Evolutionary conservation across 768 basidiomycete species (phyloP), one percentile per base, ranked within the genome.

Genomic region (Hypholoma fasciculare): DNA sequence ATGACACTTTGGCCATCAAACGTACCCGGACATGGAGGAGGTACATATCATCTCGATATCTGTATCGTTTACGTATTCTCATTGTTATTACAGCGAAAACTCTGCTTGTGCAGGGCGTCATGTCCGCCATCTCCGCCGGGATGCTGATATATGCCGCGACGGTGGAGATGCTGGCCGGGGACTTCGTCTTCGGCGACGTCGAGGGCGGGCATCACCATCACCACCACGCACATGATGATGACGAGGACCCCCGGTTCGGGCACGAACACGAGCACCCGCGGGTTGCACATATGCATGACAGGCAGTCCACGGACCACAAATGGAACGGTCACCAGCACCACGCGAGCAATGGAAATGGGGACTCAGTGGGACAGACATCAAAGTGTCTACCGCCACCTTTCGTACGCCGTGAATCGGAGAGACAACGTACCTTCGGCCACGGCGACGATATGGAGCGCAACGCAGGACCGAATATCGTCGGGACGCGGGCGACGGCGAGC

Each of bases 111-210:
- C 86, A 89, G 67, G 91, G 91, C 19, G 66, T 92, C 44, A 86
- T 92, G 87, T 87, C 85, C 7, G 89, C 89, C n/a, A 77, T 92
- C 34, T 90, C 88, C 0, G 89, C 90, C 0, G 90, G 91, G 3
- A 86, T 93, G 87, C 80, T 94, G 49, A 91, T 88, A 46, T 93
- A 92, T 64, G 91, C 88, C 0, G 83, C 88, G 11, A 89, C 86
- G 9, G 90, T 93, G 7, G 92, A 93, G 78, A 93, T 94, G 88
- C 82, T 94, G 52, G 91, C 89, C 0, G 91, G 84, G 2, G 91
- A 94, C 70, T 92, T 93, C 62, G 88, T 93, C 43, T 88, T 89
- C 72, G 88, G 90, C 39, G 84, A 84, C 59, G 77, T 79, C 43
- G 66, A 69, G 17, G 70, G 67, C 12, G 34, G 54, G 27, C 55